Evolutionary conservation across 768 basidiomycete species (phyloP).

Genomic region (Psilocybe cubensis): DNA sequence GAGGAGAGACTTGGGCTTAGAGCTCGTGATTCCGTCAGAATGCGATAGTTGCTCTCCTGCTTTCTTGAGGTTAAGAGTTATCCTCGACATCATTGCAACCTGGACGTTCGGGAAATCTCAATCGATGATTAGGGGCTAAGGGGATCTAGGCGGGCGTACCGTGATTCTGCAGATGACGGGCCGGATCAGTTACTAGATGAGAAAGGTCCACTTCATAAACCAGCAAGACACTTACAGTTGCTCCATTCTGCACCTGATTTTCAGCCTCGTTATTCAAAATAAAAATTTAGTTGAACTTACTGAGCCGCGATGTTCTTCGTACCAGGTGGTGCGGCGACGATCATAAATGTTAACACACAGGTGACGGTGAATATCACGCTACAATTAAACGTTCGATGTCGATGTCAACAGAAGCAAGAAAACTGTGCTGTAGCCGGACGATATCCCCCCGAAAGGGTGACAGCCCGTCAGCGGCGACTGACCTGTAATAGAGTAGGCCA

Average conservation of each 20-base stretch:
- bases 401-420: too few species aligned
- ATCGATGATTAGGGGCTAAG: neutral
- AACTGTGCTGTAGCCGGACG: too few species aligned
- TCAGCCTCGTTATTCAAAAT: neutral
- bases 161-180: constrained; percentile 11
- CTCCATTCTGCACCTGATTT: constrained; percentile 33
- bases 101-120: constrained; percentile 21
- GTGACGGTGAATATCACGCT: constrained; percentile 52
- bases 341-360: constrained; percentile 48
- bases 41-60: constrained; percentile 23
- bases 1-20: constrained; percentile 19
- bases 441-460: too few species aligned
- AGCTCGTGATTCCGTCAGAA: constrained; percentile 5
- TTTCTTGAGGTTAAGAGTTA: constrained; percentile 63
- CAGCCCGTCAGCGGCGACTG: neutral
- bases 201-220: neutral
- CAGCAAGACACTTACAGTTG: constrained; percentile 34
- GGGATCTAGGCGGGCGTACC: constrained; percentile 5
- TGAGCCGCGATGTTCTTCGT: constrained; percentile 52
- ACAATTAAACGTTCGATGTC: neutral
- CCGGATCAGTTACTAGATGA: neutral
- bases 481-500: constrained; percentile 52
- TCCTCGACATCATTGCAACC: constrained; percentile 70
- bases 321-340: constrained; percentile 44
- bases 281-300: constrained; percentile 29